Evolutionary conservation across 495 filamentous ascomycete species (phyloP).

Genomic region (Annulohypoxylon stygium): DNA sequence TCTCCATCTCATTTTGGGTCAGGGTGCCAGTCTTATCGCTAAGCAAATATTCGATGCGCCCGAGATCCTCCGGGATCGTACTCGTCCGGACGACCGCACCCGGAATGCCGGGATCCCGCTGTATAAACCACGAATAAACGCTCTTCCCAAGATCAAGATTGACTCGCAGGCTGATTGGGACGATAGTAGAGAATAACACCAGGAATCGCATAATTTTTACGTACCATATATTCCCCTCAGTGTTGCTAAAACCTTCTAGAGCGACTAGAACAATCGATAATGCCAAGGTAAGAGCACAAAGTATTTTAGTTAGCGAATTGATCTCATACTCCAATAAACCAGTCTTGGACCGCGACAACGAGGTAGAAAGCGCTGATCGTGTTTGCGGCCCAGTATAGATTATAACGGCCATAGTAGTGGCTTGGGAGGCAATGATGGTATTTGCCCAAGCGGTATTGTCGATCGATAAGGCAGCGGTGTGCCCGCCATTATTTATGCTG

Average conservation of each 20-base stretch:
- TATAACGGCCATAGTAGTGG: conserved; percentile 85
- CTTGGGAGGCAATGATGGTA: conserved; percentile 94
- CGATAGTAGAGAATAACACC: conserved; percentile 98
- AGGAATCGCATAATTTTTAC: conserved; percentile 95
- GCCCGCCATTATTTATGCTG: conserved; percentile 45
- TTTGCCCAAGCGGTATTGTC: conserved; percentile 99
- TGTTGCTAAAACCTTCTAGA: conserved; percentile 80
- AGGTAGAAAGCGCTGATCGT: conserved; percentile 92
- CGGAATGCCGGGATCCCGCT: conserved; percentile 87
- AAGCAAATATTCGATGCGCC: conserved; percentile 94
- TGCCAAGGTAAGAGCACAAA: conserved; percentile 87
- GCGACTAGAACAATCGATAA: conserved; percentile 93
- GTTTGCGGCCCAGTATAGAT: conserved; percentile 97
- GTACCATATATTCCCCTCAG: conserved; percentile 80
- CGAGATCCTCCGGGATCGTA: conserved; percentile 97
- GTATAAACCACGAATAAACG: conserved; percentile 95
- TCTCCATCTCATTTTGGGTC: conserved; percentile 98
- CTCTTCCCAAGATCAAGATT: conserved; percentile 98
- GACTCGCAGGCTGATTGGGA: conserved; percentile 95
- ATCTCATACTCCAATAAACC: conserved; percentile 96
- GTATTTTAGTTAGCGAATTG: conserved; percentile 96
- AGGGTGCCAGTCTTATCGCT: conserved; percentile 98
- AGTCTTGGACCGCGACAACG: conserved; percentile 89
- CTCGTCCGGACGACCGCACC: conserved; percentile 95
- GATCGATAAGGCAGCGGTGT: conserved; percentile 83